phyloP scores from a whole-genome alignment of 495 filamentous ascomycete genomes.

The Annulohypoxylon bovei region DNA sequence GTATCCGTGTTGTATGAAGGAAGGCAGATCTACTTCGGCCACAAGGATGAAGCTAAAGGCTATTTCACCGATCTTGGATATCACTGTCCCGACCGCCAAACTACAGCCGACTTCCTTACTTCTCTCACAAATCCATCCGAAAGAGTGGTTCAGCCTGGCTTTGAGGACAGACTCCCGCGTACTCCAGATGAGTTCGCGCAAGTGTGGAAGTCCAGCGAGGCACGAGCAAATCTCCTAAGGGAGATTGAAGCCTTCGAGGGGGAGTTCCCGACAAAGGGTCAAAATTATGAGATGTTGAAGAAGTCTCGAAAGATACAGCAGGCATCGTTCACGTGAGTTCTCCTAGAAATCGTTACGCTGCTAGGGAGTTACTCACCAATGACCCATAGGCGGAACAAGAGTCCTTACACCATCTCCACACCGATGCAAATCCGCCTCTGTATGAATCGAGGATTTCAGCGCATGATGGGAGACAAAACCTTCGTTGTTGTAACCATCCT shows the following conservation, averaged over 20 bases:
- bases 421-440: constrained; percentile 60
- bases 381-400: constrained; percentile 48
- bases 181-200: constrained; percentile 69
- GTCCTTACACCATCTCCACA: constrained; percentile 67
- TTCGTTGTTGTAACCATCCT: constrained; percentile 70
- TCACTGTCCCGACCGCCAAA: constrained; percentile 71
- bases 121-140: constrained; percentile 80
- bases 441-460: constrained; percentile 59
- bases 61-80: constrained; percentile 72
- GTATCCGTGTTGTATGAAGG: constrained; percentile 71
- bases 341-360: not conserved
- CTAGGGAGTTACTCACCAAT: not conserved
- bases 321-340: constrained; percentile 36
- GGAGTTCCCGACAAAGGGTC: constrained; percentile 61
- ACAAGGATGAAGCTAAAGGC: constrained; percentile 59
- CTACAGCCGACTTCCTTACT: constrained; percentile 81
- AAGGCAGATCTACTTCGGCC: constrained; percentile 72
- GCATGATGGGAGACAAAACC: constrained; percentile 67
- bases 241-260: constrained; percentile 70
- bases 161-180: constrained; percentile 69
- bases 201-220: constrained; percentile 48
- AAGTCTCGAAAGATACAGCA: constrained; percentile 48
- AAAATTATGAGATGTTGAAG: constrained; percentile 43
- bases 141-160: constrained; percentile 70
- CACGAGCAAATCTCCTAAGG: constrained; percentile 64